phyloP scores from a whole-genome alignment of 2,329 filamentous ascomycete genomes.

The Phoma herbarum region DNA sequence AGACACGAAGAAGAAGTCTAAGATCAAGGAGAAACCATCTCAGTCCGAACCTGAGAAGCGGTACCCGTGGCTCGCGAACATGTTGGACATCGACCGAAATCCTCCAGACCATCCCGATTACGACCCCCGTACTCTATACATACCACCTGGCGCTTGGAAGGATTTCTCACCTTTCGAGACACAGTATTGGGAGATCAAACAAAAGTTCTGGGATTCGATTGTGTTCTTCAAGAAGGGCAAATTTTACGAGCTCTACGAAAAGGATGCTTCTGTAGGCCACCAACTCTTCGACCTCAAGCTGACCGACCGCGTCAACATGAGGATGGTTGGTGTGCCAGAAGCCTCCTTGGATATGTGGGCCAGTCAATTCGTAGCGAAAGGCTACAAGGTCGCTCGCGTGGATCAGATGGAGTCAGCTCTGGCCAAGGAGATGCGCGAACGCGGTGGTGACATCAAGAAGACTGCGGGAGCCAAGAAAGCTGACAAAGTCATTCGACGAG shows the following conservation, averaged over 20 bases:
- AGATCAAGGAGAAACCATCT: constrained; percentile 71
- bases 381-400: constrained; percentile 94
- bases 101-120: constrained; percentile 83
- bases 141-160: constrained; percentile 80
- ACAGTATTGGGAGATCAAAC: constrained; percentile 99
- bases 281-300: constrained; percentile 97
- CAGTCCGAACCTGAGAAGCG: constrained; percentile 83
- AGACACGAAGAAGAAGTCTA: constrained; percentile 43
- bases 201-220: constrained; percentile 95
- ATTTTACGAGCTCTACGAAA: constrained; percentile 98
- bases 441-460: constrained; percentile 64
- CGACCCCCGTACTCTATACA: constrained; percentile 88
- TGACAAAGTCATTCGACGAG: constrained; percentile 92
- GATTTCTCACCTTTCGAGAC: constrained; percentile 95
- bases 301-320: constrained; percentile 98
- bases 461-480: constrained; percentile 64
- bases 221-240: constrained; percentile 99
- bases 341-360: constrained; percentile 96
- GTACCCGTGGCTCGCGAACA: constrained; percentile 88
- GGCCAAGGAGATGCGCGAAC: constrained; percentile 98
- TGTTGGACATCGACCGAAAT: constrained; percentile 84
- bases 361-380: constrained; percentile 97
- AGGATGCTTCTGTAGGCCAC: constrained; percentile 94
- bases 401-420: constrained; percentile 97
- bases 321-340: constrained; percentile 98